Evolutionary conservation across 495 filamentous ascomycete genomes (phyloP).

Genomic region (Penicillium longicatenatum): DNA sequence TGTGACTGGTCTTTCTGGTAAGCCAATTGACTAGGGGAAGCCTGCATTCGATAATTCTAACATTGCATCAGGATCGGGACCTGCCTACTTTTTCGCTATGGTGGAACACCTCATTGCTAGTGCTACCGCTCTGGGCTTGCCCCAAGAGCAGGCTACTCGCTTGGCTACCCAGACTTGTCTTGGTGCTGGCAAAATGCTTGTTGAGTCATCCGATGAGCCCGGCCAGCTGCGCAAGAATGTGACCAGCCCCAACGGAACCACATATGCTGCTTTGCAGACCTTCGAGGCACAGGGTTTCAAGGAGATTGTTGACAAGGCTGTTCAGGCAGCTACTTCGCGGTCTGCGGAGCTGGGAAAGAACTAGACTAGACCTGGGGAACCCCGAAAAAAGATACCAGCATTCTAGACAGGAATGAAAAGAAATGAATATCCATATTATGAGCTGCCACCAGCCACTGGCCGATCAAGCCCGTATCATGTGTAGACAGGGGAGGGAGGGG

Average conservation of each 20-base stretch:
- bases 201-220: conserved; percentile 37
- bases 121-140: conserved; percentile 39
- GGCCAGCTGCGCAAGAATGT: conserved; percentile 46
- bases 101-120: conserved; percentile 44
- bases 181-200: conserved; percentile 45
- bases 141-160: conserved; percentile 42
- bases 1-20: conserved; percentile 45
- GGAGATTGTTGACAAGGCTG: conserved; percentile 41
- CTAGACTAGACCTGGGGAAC: not conserved
- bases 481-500: no score
- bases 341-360: conserved; percentile 37
- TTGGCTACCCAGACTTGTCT: conserved; percentile 45
- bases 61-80: conserved; percentile 37
- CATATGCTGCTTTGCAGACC: conserved; percentile 39
- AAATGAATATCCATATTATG: not conserved
- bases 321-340: conserved; percentile 39
- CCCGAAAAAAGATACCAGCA: not conserved
- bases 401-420: not conserved
- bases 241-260: conserved; percentile 47
- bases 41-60: not conserved
- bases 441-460: no score
- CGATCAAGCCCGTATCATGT: no score
- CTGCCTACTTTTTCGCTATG: conserved; percentile 50
- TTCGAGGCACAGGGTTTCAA: conserved; percentile 39
- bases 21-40: conserved; percentile 11